phyloP scores from a whole-genome alignment of 495 filamentous ascomycete genomes.

The Venustampulla echinocandica region DNA sequence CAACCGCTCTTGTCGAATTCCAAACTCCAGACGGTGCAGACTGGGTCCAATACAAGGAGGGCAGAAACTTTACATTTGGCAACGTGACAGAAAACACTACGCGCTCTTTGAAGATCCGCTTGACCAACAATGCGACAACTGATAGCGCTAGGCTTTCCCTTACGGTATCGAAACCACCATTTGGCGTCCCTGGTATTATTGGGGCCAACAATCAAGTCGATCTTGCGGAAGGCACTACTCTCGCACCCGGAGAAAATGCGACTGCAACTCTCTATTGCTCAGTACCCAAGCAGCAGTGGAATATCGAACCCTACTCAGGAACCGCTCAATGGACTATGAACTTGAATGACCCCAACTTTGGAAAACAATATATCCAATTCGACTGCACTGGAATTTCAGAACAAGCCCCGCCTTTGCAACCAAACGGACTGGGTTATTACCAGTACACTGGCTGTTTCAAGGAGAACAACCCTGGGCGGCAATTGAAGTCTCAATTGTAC shows the following conservation, averaged over 20 bases:
- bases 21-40: conserved; percentile 34
- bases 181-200: conserved; percentile 31
- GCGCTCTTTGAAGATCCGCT: conserved; percentile 29
- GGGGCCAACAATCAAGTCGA: conserved; percentile 36
- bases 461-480: conserved; percentile 33
- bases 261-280: conserved; percentile 37
- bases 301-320: conserved; percentile 32
- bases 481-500: conserved; percentile 30
- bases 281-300: conserved; percentile 38
- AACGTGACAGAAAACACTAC: conserved; percentile 33
- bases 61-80: conserved; percentile 35
- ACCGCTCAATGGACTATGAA: conserved; percentile 37
- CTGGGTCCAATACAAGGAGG: conserved; percentile 34
- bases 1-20: conserved; percentile 38
- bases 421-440: conserved; percentile 27
- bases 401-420: conserved; percentile 30
- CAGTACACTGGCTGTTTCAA: conserved; percentile 34
- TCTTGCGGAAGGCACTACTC: conserved; percentile 39
- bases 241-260: conserved; percentile 32
- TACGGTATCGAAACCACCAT: conserved; percentile 43
- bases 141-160: conserved; percentile 31
- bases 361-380: conserved; percentile 32
- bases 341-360: conserved; percentile 33
- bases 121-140: conserved; percentile 34
- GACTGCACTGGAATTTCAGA: conserved; percentile 30